Evolutionary conservation across 345 rosid species (phyloP).

Genomic region (Eutrema japonicum): DNA sequence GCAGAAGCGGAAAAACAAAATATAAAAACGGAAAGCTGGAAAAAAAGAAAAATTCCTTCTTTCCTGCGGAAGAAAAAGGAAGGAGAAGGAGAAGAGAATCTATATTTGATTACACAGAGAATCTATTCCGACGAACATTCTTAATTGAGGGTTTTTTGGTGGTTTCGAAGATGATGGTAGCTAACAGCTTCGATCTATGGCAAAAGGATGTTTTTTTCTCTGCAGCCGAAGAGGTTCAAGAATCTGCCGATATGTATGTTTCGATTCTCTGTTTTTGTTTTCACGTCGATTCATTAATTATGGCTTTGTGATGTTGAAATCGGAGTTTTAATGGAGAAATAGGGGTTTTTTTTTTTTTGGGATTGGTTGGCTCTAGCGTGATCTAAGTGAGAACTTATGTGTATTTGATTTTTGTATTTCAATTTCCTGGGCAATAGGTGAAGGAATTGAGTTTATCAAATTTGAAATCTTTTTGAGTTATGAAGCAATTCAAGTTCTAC

Average conservation of each 20-base stretch:
- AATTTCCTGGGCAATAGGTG: neutral
- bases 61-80: constrained; percentile 21
- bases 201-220: constrained; percentile 83
- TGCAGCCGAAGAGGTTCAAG: constrained; percentile 96
- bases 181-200: constrained; percentile 83
- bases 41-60: constrained; percentile 31
- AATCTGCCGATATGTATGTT: constrained; percentile 82
- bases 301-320: neutral
- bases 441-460: constrained; percentile 13
- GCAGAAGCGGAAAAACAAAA: neutral
- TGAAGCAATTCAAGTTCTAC: neutral
- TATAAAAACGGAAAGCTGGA: constrained; percentile 19
- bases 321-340: neutral
- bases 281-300: constrained; percentile 7
- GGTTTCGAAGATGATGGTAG: constrained; percentile 73
- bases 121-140: constrained; percentile 1
- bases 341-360: neutral
- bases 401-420: neutral
- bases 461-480: neutral
- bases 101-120: constrained; percentile 14
- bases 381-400: constrained; percentile 7
- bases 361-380: neutral
- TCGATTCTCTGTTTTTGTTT: neutral
- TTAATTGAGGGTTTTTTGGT: constrained; percentile 12
- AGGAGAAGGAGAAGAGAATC: constrained; percentile 25